These are phyloP conservation scores for Paralagenidium karlingii DNA, from an alignment of 352 stramenopile genomes.

Conservation along the genomic window DNA sequence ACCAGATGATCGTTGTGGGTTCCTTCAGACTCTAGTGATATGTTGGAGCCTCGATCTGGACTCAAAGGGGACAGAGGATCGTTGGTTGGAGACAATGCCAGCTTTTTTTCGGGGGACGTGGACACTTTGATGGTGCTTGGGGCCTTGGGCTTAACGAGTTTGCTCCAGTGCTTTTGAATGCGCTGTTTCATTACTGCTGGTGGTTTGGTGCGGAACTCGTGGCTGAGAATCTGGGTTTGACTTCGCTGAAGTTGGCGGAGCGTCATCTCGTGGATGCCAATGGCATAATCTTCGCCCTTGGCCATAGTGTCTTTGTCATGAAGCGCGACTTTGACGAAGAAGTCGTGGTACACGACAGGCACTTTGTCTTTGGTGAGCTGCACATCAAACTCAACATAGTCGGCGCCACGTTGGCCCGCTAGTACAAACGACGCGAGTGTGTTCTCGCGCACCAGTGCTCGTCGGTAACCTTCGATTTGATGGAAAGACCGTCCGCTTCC, in stretches of 20 bases:
- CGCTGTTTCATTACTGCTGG: conserved; percentile 19
- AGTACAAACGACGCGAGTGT: conserved; percentile 64
- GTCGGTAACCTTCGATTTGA: conserved; percentile 39
- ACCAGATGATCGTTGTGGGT: conserved; percentile 38
- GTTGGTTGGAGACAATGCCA: no score
- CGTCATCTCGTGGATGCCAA: conserved; percentile 58
- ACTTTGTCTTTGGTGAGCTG: conserved; percentile 68
- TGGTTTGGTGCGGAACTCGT: not conserved
- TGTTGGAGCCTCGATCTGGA: not conserved
- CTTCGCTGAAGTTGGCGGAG: conserved; percentile 42
- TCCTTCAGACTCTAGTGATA: conserved; percentile 1
- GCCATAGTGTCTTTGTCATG: conserved; percentile 35
- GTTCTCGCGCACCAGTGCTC: conserved; percentile 61
- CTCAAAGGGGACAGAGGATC: not conserved
- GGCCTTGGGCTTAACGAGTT: conserved; percentile 1
- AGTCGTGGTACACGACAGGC: conserved; percentile 72
- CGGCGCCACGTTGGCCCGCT: conserved; percentile 41
- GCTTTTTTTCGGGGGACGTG: not conserved
- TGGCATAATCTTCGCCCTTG: conserved; percentile 41
- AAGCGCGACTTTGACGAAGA: conserved; percentile 44
- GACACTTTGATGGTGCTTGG: not conserved
- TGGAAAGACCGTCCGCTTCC: conserved; percentile 70
- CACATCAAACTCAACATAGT: conserved; percentile 80
- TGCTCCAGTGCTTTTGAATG: conserved; percentile 52
- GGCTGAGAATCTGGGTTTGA: conserved; percentile 19